phyloP scores from a whole-genome alignment of 169 alveolate genomes.

The Eimeria necatrix region DNA sequence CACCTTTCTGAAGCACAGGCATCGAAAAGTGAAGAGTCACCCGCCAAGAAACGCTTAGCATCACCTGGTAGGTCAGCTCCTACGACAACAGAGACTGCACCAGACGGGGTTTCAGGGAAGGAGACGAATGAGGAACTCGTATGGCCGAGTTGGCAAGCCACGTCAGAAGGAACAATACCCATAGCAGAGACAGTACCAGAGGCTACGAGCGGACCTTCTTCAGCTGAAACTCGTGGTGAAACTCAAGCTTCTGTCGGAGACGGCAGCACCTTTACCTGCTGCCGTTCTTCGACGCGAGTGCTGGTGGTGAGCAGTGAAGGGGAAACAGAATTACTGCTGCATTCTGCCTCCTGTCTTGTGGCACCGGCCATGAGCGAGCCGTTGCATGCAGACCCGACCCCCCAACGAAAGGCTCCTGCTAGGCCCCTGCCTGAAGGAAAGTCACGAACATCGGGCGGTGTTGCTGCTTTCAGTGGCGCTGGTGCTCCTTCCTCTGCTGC shows the following conservation, averaged over 20 bases:
- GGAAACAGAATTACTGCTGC: slow-evolving; percentile 57
- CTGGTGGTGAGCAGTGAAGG: slow-evolving; percentile 61
- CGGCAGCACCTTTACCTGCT: slow-evolving; percentile 8
- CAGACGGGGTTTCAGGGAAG: neutral
- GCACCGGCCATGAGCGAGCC: slow-evolving; percentile 66
- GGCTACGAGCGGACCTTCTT: too few species aligned
- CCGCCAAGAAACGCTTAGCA: too few species aligned
- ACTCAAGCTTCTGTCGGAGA: neutral
- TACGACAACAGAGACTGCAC: neutral
- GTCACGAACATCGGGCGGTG: neutral
- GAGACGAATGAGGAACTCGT: neutral
- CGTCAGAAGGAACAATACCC: slow-evolving; percentile 15
- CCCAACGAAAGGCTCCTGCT: slow-evolving; percentile 59
- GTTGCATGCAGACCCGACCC: slow-evolving; percentile 49
- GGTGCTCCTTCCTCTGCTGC: slow-evolving; percentile 61
- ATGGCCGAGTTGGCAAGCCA: neutral
- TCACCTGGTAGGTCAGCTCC: neutral
- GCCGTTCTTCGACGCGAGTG: slow-evolving; percentile 50
- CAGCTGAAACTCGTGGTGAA: too few species aligned
- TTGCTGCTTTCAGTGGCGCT: neutral
- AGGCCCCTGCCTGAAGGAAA: slow-evolving; percentile 35
- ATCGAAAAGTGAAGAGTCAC: too few species aligned
- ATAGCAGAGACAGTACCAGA: neutral
- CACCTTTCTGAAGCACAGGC: too few species aligned
- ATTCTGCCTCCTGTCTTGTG: slow-evolving; percentile 8